Conservation (phyloP, 129 eudicot species). For the Saussurea involucrata region DNA sequence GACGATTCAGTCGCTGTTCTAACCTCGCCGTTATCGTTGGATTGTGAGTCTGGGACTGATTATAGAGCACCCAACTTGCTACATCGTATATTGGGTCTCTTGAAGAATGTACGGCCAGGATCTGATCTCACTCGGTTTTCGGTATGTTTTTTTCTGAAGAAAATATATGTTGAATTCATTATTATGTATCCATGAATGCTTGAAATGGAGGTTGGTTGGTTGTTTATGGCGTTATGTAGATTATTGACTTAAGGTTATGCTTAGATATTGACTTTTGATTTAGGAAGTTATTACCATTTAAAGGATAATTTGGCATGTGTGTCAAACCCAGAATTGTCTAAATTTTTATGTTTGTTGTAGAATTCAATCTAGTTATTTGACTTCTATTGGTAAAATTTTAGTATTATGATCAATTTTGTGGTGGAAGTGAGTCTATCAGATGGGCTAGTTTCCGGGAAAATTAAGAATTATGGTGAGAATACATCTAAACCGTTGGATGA, state of each 20-base stretch:
- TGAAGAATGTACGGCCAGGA: slow-evolving; percentile 59
- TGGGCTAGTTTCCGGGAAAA: background rate
- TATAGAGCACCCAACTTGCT: slow-evolving; percentile 58
- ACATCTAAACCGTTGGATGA: no score
- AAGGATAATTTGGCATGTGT: background rate
- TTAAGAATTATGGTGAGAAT: no score
- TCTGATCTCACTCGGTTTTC: slow-evolving; percentile 77
- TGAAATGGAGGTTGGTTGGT: background rate
- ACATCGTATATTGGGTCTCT: slow-evolving; percentile 54
- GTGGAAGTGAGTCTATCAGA: background rate
- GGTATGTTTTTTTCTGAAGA: slow-evolving; percentile 29
- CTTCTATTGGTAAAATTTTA: background rate
- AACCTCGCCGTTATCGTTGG: slow-evolving; percentile 54
- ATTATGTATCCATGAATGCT: background rate
- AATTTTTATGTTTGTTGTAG: background rate
- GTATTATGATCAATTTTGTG: background rate
- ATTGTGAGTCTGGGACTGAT: slow-evolving; percentile 28
- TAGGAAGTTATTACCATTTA: background rate
- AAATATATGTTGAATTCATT: background rate
- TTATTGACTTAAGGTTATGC: background rate
- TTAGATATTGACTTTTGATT: background rate
- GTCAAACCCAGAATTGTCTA: background rate
- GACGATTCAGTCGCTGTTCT: slow-evolving; percentile 27
- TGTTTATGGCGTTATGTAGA: background rate
- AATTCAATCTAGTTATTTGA: background rate